Percentiles rank a stretch among this genome's conserved stretches.
Conservation (phyloP, 306 rosid species). For the Dalbergia cultrata region DNA sequence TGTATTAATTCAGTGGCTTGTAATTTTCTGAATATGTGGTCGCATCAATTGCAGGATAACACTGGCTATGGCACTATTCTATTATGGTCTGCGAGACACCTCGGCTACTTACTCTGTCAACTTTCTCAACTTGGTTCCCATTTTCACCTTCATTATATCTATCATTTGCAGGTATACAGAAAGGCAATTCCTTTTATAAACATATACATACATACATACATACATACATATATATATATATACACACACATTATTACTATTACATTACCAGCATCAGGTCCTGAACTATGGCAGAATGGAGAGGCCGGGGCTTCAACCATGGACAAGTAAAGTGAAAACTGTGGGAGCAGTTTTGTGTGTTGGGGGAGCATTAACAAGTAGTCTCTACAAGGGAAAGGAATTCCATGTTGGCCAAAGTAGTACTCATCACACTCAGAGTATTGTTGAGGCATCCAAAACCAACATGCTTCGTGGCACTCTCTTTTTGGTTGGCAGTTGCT, state of each 20-base stretch:
- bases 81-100: slow-evolving; percentile 65
- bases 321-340: slow-evolving; percentile 49
- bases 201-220: not conserved
- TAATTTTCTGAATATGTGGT: not conserved
- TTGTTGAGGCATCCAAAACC: slow-evolving; percentile 18
- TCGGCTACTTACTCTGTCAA: slow-evolving; percentile 63
- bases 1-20: not conserved
- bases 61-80: slow-evolving; percentile 56
- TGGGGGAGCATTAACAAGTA: slow-evolving; percentile 54
- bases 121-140: slow-evolving; percentile 64
- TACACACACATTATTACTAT: not conserved
- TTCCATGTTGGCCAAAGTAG: slow-evolving; percentile 46
- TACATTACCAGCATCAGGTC: not conserved
- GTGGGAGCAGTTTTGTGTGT: slow-evolving; percentile 60
- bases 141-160: slow-evolving; percentile 57
- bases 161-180: slow-evolving; percentile 45
- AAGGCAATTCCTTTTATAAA: not conserved
- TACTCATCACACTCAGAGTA: slow-evolving; percentile 14
- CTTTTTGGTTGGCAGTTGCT: slow-evolving; percentile 58
- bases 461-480: slow-evolving; percentile 62
- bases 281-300: slow-evolving; percentile 49
- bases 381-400: slow-evolving; percentile 61
- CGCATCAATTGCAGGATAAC: slow-evolving; percentile 46
- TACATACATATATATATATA: not conserved
- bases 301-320: slow-evolving; percentile 37